Evolutionary conservation across 2,329 filamentous ascomycete genomes (phyloP).

Genomic region (Aspergillus fructus): DNA sequence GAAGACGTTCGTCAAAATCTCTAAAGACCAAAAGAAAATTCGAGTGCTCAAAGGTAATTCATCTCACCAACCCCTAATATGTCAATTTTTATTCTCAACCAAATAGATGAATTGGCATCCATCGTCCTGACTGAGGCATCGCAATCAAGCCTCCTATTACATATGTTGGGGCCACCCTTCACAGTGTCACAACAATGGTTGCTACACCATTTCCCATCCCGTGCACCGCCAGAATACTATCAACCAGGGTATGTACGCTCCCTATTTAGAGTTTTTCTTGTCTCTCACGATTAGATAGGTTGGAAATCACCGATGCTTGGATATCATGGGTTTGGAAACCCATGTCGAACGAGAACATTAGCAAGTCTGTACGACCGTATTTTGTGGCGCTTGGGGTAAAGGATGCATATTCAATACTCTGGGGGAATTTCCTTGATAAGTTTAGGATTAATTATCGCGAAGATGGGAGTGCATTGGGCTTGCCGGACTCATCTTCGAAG

Average conservation of each 20-base stretch:
- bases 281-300: conserved; percentile 20
- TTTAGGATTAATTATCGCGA: conserved; percentile 17
- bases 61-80: not conserved
- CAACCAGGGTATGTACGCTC: conserved; percentile 56
- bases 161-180: conserved; percentile 50
- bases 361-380: conserved; percentile 30
- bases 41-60: conserved; percentile 46
- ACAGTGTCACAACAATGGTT: conserved; percentile 58
- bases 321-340: conserved; percentile 28
- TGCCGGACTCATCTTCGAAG: conserved; percentile 16
- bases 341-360: conserved; percentile 28
- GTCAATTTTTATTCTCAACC: conserved; percentile 11
- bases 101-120: conserved; percentile 48
- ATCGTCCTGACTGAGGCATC: conserved; percentile 46
- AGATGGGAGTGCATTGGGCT: conserved; percentile 13
- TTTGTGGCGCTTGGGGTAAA: conserved; percentile 33
- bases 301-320: conserved; percentile 27
- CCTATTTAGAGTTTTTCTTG: not conserved
- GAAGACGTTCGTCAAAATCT: conserved; percentile 60
- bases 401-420: conserved; percentile 33
- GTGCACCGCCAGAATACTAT: conserved; percentile 60
- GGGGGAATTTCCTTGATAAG: conserved; percentile 28
- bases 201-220: conserved; percentile 59
- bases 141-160: conserved; percentile 44
- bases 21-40: conserved; percentile 51